Conservation (phyloP, 2,329 filamentous ascomycete species). For the Ophiostoma piceae region DNA sequence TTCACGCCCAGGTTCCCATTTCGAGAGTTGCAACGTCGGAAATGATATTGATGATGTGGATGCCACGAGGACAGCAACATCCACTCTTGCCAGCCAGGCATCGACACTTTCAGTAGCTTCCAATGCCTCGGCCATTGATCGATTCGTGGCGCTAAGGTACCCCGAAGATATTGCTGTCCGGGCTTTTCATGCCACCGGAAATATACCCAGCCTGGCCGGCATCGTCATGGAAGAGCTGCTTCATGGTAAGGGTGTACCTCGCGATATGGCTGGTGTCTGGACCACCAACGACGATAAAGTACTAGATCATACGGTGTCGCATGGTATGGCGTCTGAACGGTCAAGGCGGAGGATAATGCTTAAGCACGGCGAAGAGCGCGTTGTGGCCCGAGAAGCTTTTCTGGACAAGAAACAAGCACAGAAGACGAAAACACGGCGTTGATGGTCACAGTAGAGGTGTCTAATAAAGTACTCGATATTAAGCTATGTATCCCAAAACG, state of each 20-base stretch:
- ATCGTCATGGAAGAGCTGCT: not conserved
- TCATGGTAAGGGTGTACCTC: not conserved
- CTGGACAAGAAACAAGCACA: not conserved
- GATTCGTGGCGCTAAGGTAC: not conserved
- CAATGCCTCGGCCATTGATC: not conserved
- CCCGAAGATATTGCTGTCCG: not conserved
- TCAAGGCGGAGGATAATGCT: not conserved
- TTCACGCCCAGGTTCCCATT: not conserved
- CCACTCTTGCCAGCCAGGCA: not conserved
- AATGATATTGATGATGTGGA: not conserved
- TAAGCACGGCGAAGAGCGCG: not conserved
- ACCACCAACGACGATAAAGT: not conserved
- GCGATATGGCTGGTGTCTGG: not conserved
- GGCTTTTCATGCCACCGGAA: not conserved
- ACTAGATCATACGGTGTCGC: not conserved
- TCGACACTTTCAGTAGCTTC: not conserved
- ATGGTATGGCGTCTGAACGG: not conserved
- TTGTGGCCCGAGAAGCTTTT: not conserved
- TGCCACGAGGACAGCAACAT: not conserved
- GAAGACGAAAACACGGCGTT: not conserved
- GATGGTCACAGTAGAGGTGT: not conserved
- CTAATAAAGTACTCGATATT: not conserved
- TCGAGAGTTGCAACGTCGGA: not conserved
- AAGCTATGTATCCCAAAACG: conserved; percentile 5
- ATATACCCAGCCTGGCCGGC: not conserved